Base-by-base conservation (phyloP, 2,329 filamentous ascomycete species). In the Neurospora sp. region DNA sequence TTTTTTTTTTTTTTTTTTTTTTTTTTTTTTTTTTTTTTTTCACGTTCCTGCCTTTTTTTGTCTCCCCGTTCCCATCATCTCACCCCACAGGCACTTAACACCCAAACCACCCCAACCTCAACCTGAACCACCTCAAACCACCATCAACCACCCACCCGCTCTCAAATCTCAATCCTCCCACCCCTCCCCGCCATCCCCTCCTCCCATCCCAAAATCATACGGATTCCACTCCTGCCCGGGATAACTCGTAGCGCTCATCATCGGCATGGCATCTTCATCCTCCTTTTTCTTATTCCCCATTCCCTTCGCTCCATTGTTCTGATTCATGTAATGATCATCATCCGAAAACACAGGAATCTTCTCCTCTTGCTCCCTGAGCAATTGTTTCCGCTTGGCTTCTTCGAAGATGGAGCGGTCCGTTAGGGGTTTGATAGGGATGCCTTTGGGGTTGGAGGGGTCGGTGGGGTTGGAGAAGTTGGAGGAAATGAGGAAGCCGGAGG, bases 171-270 rank as follows among this genome's bases (percentile, higher is more conserved):
- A 77, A 19, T 78, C 78, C 38, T 78, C 78, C 66, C 70, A 72
- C 19, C 71, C 74, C 9, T 75, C 76, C 19, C 28, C 28, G 1
- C 75, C 75, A 66, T 76, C 76, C 46, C 76, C 78, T 3, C 72
- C 46, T 4, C 23, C 52, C 43, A 52, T 52, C 23, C 52, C 52
- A 28, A 28, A 17, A 10, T 62, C 78, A 68, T 85, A 87, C 2
- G 88, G 88, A 74, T 86, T 86, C 89, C 90, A 92, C 77, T 91
- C 89, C 79, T 91, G 88, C 0, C 90, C 90, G 0, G 90, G 90
- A 78, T 91, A 92, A 76, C 86, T 89, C 13, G 88, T 89, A 7
- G 89, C 89, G 67, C 82, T 85, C 90, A 92, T 91, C 71, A 84
- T 81, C 13, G 85, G 84, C 76, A 81, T 77, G 15, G 83, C 81